phyloP scores from a whole-genome alignment of 768 basidiomycete species.

The Serendipita vermifera region DNA sequence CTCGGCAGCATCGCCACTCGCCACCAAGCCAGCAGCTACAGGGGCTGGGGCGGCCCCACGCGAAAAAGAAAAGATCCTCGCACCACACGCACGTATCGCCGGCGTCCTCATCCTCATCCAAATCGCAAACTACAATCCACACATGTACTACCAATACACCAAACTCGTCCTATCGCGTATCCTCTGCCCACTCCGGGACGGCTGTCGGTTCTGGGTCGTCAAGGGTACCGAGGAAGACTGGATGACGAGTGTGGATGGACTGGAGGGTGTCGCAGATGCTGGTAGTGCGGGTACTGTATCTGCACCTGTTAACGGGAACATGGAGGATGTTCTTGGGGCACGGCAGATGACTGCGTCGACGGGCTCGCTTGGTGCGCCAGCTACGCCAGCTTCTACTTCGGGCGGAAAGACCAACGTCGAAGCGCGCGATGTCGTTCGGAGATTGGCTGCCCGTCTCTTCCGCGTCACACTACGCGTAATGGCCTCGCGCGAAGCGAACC shows the following conservation, averaged over 20 bases:
- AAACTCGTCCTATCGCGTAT: constrained; percentile 84
- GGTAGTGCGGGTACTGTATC: neutral
- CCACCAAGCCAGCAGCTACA: neutral
- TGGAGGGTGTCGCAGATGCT: no score
- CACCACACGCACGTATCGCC: constrained; percentile 48
- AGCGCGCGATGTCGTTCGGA: neutral
- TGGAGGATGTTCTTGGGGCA: neutral
- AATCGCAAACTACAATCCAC: constrained; percentile 76
- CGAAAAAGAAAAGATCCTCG: neutral
- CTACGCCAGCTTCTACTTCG: no score
- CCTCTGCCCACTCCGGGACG: constrained; percentile 76
- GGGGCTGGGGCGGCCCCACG: neutral
- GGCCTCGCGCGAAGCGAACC: neutral
- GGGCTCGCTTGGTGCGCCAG: no score
- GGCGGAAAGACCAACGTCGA: neutral
- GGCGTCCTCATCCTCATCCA: constrained; percentile 91
- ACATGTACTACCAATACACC: constrained; percentile 80
- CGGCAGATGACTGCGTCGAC: no score
- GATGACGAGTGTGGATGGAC: no score
- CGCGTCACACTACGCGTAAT: neutral
- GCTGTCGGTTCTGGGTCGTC: constrained; percentile 19
- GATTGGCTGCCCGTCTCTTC: neutral
- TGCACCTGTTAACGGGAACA: neutral
- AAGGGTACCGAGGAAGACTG: no score
- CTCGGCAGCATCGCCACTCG: neutral